Conservation (phyloP, 1,284 basidiomycete species). For the Leccinum pachyderme region DNA sequence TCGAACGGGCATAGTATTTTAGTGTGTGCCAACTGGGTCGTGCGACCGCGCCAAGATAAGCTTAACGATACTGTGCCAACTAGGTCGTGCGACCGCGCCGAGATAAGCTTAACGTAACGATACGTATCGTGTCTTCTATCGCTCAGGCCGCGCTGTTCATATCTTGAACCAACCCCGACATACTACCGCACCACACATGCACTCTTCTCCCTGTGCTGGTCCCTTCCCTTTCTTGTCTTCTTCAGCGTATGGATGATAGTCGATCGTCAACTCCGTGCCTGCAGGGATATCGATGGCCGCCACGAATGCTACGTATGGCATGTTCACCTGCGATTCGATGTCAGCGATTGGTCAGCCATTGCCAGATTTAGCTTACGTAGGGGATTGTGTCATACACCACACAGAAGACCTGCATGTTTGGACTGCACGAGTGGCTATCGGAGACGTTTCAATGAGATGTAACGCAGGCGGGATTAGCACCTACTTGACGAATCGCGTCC, state of each 20-base stretch:
- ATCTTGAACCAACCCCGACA: slow-evolving; percentile 30
- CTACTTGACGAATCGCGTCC: slow-evolving; percentile 72
- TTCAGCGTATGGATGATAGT: slow-evolving; percentile 53
- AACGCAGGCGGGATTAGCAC: slow-evolving; percentile 17
- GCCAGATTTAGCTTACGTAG: slow-evolving; percentile 37
- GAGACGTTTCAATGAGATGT: slow-evolving; percentile 5
- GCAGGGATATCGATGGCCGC: slow-evolving; percentile 47
- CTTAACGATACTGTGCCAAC: not conserved
- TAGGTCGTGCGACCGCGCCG: slow-evolving; percentile 1
- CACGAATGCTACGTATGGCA: slow-evolving; percentile 59
- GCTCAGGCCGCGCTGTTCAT: slow-evolving; percentile 1
- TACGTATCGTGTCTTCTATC: not conserved
- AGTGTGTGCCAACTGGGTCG: not conserved
- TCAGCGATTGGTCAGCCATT: slow-evolving; percentile 1
- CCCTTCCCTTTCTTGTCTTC: slow-evolving; percentile 27
- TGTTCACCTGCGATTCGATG: slow-evolving; percentile 43
- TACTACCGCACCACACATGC: slow-evolving; percentile 17
- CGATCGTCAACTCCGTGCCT: slow-evolving; percentile 57
- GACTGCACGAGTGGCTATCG: slow-evolving; percentile 61
- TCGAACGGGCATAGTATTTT: too few relatives aligned
- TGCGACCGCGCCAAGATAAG: not conserved
- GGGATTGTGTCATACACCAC: slow-evolving; percentile 61
- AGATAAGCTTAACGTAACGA: not conserved
- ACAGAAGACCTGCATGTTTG: slow-evolving; percentile 54
- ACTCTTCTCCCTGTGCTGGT: slow-evolving; percentile 17